Conservation (phyloP, 1,284 basidiomycete genomes). For the Ustilago xerochloae region DNA sequence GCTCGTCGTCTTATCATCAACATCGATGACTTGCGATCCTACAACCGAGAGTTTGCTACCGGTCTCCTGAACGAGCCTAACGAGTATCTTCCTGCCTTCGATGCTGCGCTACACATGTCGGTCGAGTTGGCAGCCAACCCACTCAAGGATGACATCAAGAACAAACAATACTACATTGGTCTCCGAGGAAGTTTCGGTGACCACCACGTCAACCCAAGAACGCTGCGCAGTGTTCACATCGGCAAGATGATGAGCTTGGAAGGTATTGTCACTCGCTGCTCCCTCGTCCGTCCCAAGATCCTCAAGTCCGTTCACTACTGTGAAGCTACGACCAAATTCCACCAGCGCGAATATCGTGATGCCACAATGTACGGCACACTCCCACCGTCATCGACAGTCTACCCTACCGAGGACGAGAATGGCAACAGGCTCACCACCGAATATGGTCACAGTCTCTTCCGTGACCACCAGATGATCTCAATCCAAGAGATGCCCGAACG, state of each 20-base stretch:
- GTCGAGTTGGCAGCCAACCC: slow-evolving; percentile 81
- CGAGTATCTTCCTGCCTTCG: slow-evolving; percentile 90
- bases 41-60: slow-evolving; percentile 76
- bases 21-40: slow-evolving; percentile 94
- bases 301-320: slow-evolving; percentile 96
- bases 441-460: slow-evolving; percentile 90
- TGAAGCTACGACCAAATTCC: slow-evolving; percentile 83
- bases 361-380: slow-evolving; percentile 85
- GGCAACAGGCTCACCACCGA: slow-evolving; percentile 89
- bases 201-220: slow-evolving; percentile 95
- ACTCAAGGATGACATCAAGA: slow-evolving; percentile 83
- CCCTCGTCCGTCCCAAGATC: slow-evolving; percentile 98
- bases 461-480: slow-evolving; percentile 95
- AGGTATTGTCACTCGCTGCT: slow-evolving; percentile 96
- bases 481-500: slow-evolving; percentile 99
- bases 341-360: slow-evolving; percentile 91
- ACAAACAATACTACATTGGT: slow-evolving; percentile 80
- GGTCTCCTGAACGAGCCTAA: slow-evolving; percentile 85
- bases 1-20: slow-evolving; percentile 93
- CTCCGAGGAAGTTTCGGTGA: slow-evolving; percentile 98
- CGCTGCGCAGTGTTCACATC: slow-evolving; percentile 85
- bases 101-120: slow-evolving; percentile 82
- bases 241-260: slow-evolving; percentile 97
- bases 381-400: slow-evolving; percentile 67
- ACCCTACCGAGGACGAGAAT: slow-evolving; percentile 90